phyloP scores from a whole-genome alignment of 352 stramenopile genomes.

The Phytophthora rubi region DNA sequence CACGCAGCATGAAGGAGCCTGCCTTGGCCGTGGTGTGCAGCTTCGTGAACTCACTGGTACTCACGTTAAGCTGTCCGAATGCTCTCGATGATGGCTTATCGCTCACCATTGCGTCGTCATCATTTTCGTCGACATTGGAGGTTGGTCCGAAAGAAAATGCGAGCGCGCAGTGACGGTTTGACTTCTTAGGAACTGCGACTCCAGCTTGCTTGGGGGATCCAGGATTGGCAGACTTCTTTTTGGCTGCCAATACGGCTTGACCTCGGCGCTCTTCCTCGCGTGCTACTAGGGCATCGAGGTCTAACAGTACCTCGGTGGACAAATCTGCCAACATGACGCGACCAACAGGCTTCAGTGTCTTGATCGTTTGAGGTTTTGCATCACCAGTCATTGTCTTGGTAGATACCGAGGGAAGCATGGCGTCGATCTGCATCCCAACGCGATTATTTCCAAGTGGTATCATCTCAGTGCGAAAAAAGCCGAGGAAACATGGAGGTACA shows the following conservation, averaged over 20 bases:
- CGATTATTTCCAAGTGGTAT: conserved; percentile 47
- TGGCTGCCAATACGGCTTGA: conserved; percentile 7
- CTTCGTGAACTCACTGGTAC: conserved; percentile 69
- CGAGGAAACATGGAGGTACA: conserved; percentile 64
- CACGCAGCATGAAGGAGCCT: conserved; percentile 52
- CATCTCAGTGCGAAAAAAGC: conserved; percentile 62
- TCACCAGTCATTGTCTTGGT: conserved; percentile 13
- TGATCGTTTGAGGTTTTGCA: conserved; percentile 21
- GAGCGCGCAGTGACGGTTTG: conserved; percentile 32
- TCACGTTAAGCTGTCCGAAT: conserved; percentile 37
- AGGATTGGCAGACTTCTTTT: conserved; percentile 5
- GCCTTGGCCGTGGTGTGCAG: conserved; percentile 62
- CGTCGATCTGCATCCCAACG: conserved; percentile 63
- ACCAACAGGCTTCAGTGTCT: conserved; percentile 41
- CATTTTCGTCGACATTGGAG: not conserved
- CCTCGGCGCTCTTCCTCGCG: conserved; percentile 41
- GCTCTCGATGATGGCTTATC: conserved; percentile 6
- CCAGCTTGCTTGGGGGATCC: conserved; percentile 3
- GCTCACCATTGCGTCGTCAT: not conserved
- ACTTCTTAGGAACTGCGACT: conserved; percentile 9
- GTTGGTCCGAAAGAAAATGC: conserved; percentile 32
- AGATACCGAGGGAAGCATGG: conserved; percentile 45
- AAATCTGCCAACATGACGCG: conserved; percentile 57
- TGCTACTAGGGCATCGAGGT: conserved; percentile 63
- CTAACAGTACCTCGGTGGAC: conserved; percentile 57